These are phyloP conservation scores for Trifolium subterraneum DNA, from an alignment of 306 rosid genomes.

Conservation along the genomic window DNA sequence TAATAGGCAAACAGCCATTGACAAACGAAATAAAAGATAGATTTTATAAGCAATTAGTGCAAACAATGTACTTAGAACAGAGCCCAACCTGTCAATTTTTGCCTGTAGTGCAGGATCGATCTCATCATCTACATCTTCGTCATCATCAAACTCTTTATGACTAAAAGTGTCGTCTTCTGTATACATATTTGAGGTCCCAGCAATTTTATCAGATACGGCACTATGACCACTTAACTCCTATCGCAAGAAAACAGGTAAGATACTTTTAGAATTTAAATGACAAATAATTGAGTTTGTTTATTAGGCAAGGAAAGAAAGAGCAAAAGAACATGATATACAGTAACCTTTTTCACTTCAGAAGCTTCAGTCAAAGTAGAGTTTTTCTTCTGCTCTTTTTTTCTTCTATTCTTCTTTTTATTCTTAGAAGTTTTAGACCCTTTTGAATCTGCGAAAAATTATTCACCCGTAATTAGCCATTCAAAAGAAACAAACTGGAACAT, in stretches of 20 bases:
- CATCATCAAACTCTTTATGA: conserved; percentile 69
- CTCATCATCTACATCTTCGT: conserved; percentile 74
- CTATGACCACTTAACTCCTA: conserved; percentile 71
- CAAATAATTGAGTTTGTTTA: conserved; percentile 19
- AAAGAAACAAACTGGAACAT: conserved; percentile 24
- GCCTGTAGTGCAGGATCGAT: conserved; percentile 91
- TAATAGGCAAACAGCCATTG: conserved; percentile 14
- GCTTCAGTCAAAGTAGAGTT: conserved; percentile 58
- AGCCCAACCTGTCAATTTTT: conserved; percentile 82
- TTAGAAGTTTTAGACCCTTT: conserved; percentile 57
- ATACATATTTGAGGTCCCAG: conserved; percentile 58
- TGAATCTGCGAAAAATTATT: conserved; percentile 62
- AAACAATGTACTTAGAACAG: conserved; percentile 31
- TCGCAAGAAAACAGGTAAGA: conserved; percentile 22
- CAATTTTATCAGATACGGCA: conserved; percentile 53
- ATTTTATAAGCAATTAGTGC: conserved; percentile 18
- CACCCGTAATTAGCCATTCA: conserved; percentile 26
- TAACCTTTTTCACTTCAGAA: conserved; percentile 57
- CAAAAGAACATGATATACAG: conserved; percentile 9
- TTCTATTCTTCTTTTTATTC: conserved; percentile 78
- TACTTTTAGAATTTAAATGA: conserved; percentile 13
- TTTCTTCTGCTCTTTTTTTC: conserved; percentile 73
- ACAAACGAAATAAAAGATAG: conserved; percentile 21
- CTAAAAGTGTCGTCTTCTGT: conserved; percentile 46
- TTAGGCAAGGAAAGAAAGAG: not conserved